Base-by-base conservation (phyloP, 2,329 filamentous ascomycete genomes). In the Cryphonectria naterciae region DNA sequence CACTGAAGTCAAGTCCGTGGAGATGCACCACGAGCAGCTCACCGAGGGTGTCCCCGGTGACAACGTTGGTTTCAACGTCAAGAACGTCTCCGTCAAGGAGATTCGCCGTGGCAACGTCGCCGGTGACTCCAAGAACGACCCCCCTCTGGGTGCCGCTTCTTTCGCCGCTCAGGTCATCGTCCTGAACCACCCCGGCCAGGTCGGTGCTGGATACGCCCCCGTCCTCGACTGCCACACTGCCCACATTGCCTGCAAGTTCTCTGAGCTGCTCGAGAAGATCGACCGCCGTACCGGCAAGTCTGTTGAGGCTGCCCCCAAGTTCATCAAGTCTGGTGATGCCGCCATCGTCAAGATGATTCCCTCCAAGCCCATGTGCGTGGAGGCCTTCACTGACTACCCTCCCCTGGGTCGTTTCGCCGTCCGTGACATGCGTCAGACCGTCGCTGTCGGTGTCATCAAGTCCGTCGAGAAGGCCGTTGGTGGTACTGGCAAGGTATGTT, bases 71-170 rank as follows among this genome's bases (percentile, higher is more conserved):
- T 99, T 99, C 95, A 99, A 99, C 93, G 95, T 99, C 88, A 99
- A 99, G 95, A 99, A 99, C 96, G 96, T 99, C 82, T 98, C 96
- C 86, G 96, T 99, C 88, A 99, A 99, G 95, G 96, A 99, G 86
- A 97, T 99, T 83, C 96, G 96, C 87, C 96, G 96, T 97, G 96
- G 96, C 83, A 98, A 99, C 92, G 96, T 99, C 80, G 93, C 93
- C 81, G 94, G 94, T 94, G 96, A 99, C 94, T 95, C 93, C 91
- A 99, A 99, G 95, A 97, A 97, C 90, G 96, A 99, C 89, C 96
- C 96, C 80, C 94, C 96, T 77, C 84, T 87, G 83, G 96, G 89
- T 81, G 91, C 90, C 82, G 94, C 95, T 81, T 95, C 92, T 81
- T 99, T 99, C 94, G 97, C 94, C 86, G 96, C 96, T 84, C 96